Evolutionary conservation across 2,329 filamentous ascomycete species (phyloP).

Genomic region (Fusarium neocosmosporiellum): DNA sequence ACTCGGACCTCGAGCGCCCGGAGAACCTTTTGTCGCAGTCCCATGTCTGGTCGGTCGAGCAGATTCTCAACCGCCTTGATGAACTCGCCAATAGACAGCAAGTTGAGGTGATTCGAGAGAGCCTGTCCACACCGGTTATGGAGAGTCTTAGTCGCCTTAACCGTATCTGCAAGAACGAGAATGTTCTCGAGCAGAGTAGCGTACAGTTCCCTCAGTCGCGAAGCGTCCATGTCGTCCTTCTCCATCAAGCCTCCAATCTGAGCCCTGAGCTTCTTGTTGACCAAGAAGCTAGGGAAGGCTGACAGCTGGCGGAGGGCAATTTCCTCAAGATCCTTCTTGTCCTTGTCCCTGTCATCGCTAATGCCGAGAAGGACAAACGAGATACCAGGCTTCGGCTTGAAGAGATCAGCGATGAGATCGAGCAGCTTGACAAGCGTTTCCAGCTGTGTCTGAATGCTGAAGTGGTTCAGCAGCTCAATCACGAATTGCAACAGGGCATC

Average conservation of each 20-base stretch:
- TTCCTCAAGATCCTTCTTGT: constrained; percentile 62
- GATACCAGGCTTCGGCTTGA: constrained; percentile 78
- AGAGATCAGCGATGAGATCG: constrained; percentile 78
- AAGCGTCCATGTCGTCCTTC: constrained; percentile 72
- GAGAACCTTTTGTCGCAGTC: constrained; percentile 82
- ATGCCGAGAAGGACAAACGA: constrained; percentile 77
- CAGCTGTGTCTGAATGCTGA: constrained; percentile 80
- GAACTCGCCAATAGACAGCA: constrained; percentile 89
- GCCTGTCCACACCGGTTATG: constrained; percentile 74
- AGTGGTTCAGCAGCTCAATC: constrained; percentile 77
- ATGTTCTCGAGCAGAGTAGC: constrained; percentile 74
- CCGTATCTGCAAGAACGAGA: constrained; percentile 72
- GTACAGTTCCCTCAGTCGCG: constrained; percentile 76
- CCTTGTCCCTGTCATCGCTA: constrained; percentile 59
- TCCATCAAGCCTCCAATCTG: constrained; percentile 69
- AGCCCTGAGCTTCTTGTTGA: constrained; percentile 65
- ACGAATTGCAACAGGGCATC: constrained; percentile 81
- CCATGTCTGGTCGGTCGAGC: constrained; percentile 78
- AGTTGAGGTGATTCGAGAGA: constrained; percentile 82
- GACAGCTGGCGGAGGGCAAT: constrained; percentile 66
- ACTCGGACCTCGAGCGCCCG: constrained; percentile 85
- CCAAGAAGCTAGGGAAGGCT: constrained; percentile 68
- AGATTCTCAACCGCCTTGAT: constrained; percentile 88
- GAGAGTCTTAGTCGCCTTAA: constrained; percentile 67
- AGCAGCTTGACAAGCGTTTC: constrained; percentile 82